phyloP scores from a whole-genome alignment of 495 filamentous ascomycete species.

The Ramalina intermedia region DNA sequence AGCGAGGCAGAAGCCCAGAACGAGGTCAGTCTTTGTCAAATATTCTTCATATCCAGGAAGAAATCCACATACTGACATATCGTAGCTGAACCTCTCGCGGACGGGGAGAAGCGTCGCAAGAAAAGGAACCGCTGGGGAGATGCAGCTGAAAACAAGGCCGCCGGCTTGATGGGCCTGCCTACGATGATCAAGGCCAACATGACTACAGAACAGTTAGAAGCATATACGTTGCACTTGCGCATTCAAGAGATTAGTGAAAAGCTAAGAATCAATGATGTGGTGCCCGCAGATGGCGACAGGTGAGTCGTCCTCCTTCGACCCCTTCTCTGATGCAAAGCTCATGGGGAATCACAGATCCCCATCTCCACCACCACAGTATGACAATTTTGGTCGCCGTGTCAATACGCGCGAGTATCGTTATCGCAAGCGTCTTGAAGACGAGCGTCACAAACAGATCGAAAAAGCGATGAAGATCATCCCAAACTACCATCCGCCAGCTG shows the following conservation, averaged over 20 bases:
- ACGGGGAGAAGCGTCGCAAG: constrained; percentile 75
- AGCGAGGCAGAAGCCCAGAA: constrained; percentile 65
- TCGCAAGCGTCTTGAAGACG: constrained; percentile 91
- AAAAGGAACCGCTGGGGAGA: constrained; percentile 98
- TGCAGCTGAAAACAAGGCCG: constrained; percentile 90
- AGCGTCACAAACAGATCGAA: constrained; percentile 94
- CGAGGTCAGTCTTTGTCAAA: constrained; percentile 29
- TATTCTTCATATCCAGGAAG: not conserved
- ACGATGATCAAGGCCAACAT: constrained; percentile 93
- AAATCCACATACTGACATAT: constrained; percentile 1
- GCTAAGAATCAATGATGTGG: constrained; percentile 93
- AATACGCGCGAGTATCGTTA: constrained; percentile 97
- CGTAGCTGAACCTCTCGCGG: constrained; percentile 38
- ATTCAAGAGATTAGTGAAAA: constrained; percentile 99
- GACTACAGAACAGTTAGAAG: constrained; percentile 95
- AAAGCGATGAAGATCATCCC: constrained; percentile 97
- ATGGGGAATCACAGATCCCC: constrained; percentile 50
- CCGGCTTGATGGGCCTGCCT: constrained; percentile 91
- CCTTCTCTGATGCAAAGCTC: not conserved
- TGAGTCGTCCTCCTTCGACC: constrained; percentile 27
- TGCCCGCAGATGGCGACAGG: constrained; percentile 89
- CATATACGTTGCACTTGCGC: constrained; percentile 85
- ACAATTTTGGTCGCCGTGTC: constrained; percentile 95
- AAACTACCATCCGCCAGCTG: constrained; percentile 93
- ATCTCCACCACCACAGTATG: constrained; percentile 91